A percentile compares a stretch with the other conserved stretches of the same genome.
phyloP scores from a whole-genome alignment of 2,329 filamentous ascomycete species.

The Neoarthrinium moseri region DNA sequence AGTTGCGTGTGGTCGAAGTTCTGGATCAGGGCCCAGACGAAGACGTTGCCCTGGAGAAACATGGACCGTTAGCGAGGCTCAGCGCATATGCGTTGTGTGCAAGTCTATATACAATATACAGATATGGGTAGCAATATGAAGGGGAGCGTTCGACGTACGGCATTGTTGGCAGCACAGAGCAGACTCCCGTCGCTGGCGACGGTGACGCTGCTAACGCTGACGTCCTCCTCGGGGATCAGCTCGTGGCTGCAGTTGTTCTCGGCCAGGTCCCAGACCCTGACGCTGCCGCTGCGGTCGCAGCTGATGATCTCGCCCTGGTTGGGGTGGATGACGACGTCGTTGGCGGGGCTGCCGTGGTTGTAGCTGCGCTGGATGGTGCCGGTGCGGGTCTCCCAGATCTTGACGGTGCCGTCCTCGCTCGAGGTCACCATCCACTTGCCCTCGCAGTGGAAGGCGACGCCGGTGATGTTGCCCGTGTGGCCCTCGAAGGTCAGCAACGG shows the following conservation, averaged over 20 bases:
- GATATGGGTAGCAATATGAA: neutral
- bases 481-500: conserved; percentile 92
- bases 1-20: conserved; percentile 79
- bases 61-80: neutral
- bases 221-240: conserved; percentile 93
- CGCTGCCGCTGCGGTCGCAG: conserved; percentile 88
- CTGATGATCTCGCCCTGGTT: conserved; percentile 98
- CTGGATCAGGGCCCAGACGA: conserved; percentile 93
- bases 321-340: conserved; percentile 98
- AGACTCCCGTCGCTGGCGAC: conserved; percentile 92
- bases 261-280: conserved; percentile 92
- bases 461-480: conserved; percentile 93
- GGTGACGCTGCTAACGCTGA: conserved; percentile 89
- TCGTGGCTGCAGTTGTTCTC: conserved; percentile 98
- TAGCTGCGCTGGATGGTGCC: conserved; percentile 91
- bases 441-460: conserved; percentile 96
- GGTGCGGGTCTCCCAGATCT: conserved; percentile 91
- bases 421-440: conserved; percentile 99
- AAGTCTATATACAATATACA: neutral
- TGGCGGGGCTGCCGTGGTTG: conserved; percentile 82
- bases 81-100: too few relatives aligned
- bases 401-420: conserved; percentile 93
- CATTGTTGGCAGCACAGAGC: conserved; percentile 90
- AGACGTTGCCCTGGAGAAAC: conserved; percentile 77
- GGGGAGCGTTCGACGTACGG: conserved; percentile 48